These are phyloP conservation scores for Waitea zeae DNA, from an alignment of 1,284 basidiomycete species.

Conservation along the genomic window DNA sequence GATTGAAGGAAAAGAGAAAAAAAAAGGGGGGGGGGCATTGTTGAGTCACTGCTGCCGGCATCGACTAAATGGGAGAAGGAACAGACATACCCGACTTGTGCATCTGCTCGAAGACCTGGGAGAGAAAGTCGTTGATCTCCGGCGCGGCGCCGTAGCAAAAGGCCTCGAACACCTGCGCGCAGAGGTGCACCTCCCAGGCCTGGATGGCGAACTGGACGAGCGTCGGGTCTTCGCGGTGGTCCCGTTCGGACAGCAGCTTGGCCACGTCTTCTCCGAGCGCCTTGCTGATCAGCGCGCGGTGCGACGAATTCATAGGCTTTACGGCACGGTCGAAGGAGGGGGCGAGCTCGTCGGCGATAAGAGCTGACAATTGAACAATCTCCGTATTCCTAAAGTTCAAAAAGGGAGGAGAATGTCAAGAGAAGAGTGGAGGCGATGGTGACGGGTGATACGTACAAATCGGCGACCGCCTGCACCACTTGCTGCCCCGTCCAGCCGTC, in stretches of 20 bases:
- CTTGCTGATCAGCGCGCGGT: background rate
- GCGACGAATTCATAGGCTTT: background rate
- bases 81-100: slow-evolving; percentile 13
- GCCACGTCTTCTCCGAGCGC: slow-evolving; percentile 22
- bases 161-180: slow-evolving; percentile 15
- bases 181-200: slow-evolving; percentile 20
- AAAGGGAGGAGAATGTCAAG: too few species aligned
- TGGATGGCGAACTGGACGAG: slow-evolving; percentile 22
- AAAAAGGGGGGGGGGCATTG: background rate
- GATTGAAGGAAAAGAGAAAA: background rate
- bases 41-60: too few species aligned
- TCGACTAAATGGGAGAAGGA: slow-evolving; percentile 10
- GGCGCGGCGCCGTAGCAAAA: slow-evolving; percentile 17
- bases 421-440: too few species aligned
- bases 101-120: slow-evolving; percentile 13
- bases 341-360: slow-evolving; percentile 15
- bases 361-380: slow-evolving; percentile 19
- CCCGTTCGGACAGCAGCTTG: slow-evolving; percentile 31
- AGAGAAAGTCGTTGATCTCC: slow-evolving; percentile 16
- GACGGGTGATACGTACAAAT: too few species aligned
- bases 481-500: slow-evolving; percentile 20
- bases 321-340: slow-evolving; percentile 6
- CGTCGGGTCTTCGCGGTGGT: slow-evolving; percentile 56
- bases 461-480: slow-evolving; percentile 18
- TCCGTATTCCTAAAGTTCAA: too few species aligned